Percentiles rank a stretch among this genome's conserved stretches.
phyloP scores from a whole-genome alignment of 495 filamentous ascomycete genomes.

The Apiosordaria backusii region DNA sequence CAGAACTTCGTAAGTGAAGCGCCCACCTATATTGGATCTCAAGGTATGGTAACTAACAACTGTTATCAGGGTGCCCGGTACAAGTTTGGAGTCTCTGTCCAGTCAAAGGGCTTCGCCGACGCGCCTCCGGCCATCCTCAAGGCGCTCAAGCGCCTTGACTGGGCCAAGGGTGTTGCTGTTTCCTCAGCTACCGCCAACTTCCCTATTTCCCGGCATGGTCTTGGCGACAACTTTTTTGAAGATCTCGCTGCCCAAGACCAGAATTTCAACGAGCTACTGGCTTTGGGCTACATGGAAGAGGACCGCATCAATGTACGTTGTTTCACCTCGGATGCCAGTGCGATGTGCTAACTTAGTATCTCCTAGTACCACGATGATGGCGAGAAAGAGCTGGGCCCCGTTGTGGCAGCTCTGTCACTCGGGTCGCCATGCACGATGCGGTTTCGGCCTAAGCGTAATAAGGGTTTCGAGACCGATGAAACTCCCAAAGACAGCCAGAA shows the following conservation, averaged over 20 bases:
- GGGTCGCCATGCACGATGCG: slow-evolving; percentile 66
- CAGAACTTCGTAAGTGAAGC: slow-evolving; percentile 62
- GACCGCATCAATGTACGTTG: slow-evolving; percentile 63
- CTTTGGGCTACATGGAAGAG: slow-evolving; percentile 70
- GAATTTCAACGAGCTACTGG: slow-evolving; percentile 72
- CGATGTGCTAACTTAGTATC: slow-evolving; percentile 26
- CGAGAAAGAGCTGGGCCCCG: slow-evolving; percentile 69
- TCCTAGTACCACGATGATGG: slow-evolving; percentile 81
- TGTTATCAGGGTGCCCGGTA: slow-evolving; percentile 70
- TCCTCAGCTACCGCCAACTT: slow-evolving; percentile 20
- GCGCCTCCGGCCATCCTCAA: slow-evolving; percentile 56
- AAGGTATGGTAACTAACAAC: slow-evolving; percentile 13
- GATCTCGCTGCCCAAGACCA: slow-evolving; percentile 13
- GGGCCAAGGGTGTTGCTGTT: slow-evolving; percentile 55
- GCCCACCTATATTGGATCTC: slow-evolving; percentile 3
- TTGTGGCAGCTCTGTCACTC: slow-evolving; percentile 71
- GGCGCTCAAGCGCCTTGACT: slow-evolving; percentile 59
- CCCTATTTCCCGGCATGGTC: slow-evolving; percentile 5
- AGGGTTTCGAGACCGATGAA: slow-evolving; percentile 35
- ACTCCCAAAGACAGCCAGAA: background rate
- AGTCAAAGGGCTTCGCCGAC: slow-evolving; percentile 59
- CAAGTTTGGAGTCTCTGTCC: slow-evolving; percentile 70
- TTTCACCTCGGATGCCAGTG: slow-evolving; percentile 2
- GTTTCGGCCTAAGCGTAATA: slow-evolving; percentile 63
- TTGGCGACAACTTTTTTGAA: slow-evolving; percentile 14